Evolutionary conservation across 2,329 filamentous ascomycete species (phyloP), one percentile per base, ranked within the genome.

Genomic region (Aureobasidium lini): DNA sequence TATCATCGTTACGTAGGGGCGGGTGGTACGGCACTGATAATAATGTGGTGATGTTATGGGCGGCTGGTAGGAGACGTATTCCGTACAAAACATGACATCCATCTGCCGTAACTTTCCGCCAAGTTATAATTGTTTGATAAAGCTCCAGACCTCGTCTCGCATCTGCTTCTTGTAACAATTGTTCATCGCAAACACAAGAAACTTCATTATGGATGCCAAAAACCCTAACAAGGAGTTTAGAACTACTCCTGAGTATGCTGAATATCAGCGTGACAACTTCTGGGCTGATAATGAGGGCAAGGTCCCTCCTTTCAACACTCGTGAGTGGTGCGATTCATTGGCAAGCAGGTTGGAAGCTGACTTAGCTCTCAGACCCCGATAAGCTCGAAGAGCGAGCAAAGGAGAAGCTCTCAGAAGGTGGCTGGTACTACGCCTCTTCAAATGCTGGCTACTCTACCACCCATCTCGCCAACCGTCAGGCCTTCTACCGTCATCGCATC

Each of bases 401-500:
- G 64, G 71, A 81, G 62, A 81, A 77, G 37, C 75, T 87, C 40
- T 81, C 78, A 16, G 72, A 82, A 67, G 78, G 78, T 42, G 83
- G 57, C 28, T 85, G 82, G 80, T 77, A 76, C 67, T 84, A 84
- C 62, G 78, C 81, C 31, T 82, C 80, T 11, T 82, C 76, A 61
- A 84, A 84, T 64, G 81, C 81, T 2, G 80, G 81, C 15, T 75
- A 77, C 61, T 82, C 79, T 0, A 75, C 72, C 57, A 80, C 79
- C 2, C 79, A 81, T 65, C 73, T 77, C 0, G 80, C 80, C 23
- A 87, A 86, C 68, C 78, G 83, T 4, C 79, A 84, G 69, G 81
- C 84, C 54, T 87, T 87, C 73, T 84, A 81, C 71, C 77, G 82
- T 1, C 83, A 85, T 71, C 78, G 81, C 46, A 83, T 87, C 65